Percentiles rank a stretch among this genome's conserved stretches.
Evolutionary conservation across 352 stramenopile species (phyloP).

Genomic region (Globisporangium cederbergense): DNA sequence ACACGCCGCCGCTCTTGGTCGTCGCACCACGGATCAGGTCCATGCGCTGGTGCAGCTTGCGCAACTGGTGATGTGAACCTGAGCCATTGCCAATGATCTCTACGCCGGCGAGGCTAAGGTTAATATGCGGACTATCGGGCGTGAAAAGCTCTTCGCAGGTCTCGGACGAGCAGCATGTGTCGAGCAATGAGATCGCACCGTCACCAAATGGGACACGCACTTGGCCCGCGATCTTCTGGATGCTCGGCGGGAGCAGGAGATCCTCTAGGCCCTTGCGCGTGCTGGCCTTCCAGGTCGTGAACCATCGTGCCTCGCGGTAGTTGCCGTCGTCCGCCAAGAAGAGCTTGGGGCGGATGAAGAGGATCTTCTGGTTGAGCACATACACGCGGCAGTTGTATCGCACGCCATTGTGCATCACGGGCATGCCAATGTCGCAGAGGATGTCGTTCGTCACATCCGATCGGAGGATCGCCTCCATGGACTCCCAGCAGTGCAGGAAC

Average conservation of each 20-base stretch:
- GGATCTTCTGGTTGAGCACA: constrained; percentile 91
- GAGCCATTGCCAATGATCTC: constrained; percentile 98
- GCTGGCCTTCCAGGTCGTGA: constrained; percentile 77
- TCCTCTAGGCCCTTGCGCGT: constrained; percentile 51
- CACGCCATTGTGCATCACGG: constrained; percentile 93
- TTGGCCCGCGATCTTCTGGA: constrained; percentile 74
- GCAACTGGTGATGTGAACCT: constrained; percentile 96
- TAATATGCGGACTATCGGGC: constrained; percentile 93
- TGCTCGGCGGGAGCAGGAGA: constrained; percentile 77
- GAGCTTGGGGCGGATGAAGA: constrained; percentile 93
- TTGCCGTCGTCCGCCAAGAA: constrained; percentile 96
- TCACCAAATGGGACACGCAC: constrained; percentile 81
- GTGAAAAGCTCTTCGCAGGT: constrained; percentile 99
- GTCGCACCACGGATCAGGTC: constrained; percentile 89
- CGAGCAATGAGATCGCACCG: constrained; percentile 77
- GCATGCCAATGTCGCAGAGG: constrained; percentile 98
- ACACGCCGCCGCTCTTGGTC: constrained; percentile 95
- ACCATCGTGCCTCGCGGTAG: constrained; percentile 95
- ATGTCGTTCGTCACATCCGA: constrained; percentile 91
- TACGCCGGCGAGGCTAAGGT: constrained; percentile 90
- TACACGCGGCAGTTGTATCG: constrained; percentile 98
- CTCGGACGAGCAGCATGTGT: constrained; percentile 90
- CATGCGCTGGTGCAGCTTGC: constrained; percentile 91
- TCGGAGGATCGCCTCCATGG: constrained; percentile 82
- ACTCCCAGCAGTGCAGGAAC: constrained; percentile 97